Evolutionary conservation across 2,329 filamentous ascomycete genomes (phyloP), one percentile per base, ranked within the genome.

Genomic region (Sclerotiophoma versabilis): DNA sequence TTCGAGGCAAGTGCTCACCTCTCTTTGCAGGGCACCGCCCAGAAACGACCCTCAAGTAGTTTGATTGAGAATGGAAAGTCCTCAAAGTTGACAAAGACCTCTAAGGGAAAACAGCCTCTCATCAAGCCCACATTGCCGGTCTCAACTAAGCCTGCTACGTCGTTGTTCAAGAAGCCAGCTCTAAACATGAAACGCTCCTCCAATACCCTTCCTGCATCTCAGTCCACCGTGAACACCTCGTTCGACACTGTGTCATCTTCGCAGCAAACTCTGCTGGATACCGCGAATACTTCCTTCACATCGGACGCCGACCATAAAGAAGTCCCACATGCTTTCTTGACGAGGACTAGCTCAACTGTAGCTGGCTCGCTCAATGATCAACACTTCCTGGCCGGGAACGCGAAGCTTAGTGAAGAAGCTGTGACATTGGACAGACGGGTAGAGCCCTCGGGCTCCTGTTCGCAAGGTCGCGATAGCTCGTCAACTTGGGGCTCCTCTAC

Each of bases 401-500:
- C 42, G 14, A 47, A 53, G 46, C n/a, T 64, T 3, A 48, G 46
- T 25, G 46, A 37, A 10, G 22, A 52, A 58, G 26, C 22, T 36
- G 1, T 38, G 25, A 43, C 45, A 23, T 17, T 20, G 23, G 52
- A 60, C 17, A 36, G 51, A 9, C 27, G 34, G 4, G 32, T 54
- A 15, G 47, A 56, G 23, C 41, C 23, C 22, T 46, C 39, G 25
- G 32, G 29, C 25, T 36, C 39, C 1, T 55, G 60, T 3, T 62
- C 63, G 46, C 57, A 63, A 6, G 58, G 48, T 12, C 50, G 53
- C 6, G 57, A 60, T 20, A 69, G 57, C 30, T 62, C 59, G 2
- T 66, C 68, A 3, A 68, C 61, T 3, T 72, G 60, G 55, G 70
- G 70, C 1, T 66, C 65, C 5, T 54, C 51, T 3, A 39, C 71